Evolutionary conservation across 2,329 filamentous ascomycete species (phyloP), one percentile per base, ranked within the genome.

Genomic region (Diaporthe longicolla): DNA sequence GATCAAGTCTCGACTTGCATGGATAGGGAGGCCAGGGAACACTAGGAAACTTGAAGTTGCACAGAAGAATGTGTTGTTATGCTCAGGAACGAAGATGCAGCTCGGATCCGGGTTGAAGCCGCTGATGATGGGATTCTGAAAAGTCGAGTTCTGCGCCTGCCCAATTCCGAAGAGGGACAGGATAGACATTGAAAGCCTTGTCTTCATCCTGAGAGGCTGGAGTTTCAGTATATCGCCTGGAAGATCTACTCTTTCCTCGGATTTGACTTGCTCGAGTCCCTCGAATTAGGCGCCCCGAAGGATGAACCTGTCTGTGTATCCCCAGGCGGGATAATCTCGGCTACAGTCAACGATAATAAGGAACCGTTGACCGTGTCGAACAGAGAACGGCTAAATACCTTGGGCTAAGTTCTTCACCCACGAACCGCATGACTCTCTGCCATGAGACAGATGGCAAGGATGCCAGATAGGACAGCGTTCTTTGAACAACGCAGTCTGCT

Each of bases 61-160:
- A 19, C 58, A 63, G 58, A 63, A 63, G 24, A 63, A 63, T 45
- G 58, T 63, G 58, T 45, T n/a, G 15, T 63, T 63, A 24, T 26
- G 15, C 24, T 45, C 58, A 1, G 58, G 58, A 17, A 45, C 58
- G 17, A 63, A 63, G 3, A 63, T 29, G 58, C 58, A 63, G 43
- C 58, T 63, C 15, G 58, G 58, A 45, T 63, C 58, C 17, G 58
- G 58, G 58, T 63, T 63, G 3, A 63, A 63, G 17, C 58, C 37
- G 37, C 58, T 45, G 37, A 63, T 29, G 9, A 63, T 63, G 37
- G 58, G 58, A 17, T 63, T 63, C 24, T 45, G 58, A 29, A 63
- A 63, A 29, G n/a, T 63, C 13, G 58, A 43, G 37, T 45, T 63
- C 11, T 63, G 58, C 37, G 37, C 43, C 58, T 63, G 24, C 3